Evolutionary conservation across 1,284 basidiomycete species (phyloP).

Genomic region (Papiliotrema laurentii): DNA sequence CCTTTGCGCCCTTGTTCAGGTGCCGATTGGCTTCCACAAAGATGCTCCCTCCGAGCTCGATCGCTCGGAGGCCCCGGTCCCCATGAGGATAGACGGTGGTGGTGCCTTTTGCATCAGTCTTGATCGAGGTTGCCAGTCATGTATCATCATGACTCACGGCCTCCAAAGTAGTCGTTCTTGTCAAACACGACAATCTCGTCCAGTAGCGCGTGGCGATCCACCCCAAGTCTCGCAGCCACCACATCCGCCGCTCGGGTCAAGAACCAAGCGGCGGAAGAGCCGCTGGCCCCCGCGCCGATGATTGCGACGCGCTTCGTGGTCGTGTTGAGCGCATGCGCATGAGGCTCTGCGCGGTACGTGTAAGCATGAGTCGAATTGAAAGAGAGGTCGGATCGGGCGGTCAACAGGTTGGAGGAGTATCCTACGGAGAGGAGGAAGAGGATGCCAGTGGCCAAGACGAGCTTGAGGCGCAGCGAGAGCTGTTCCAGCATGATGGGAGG

Average conservation of each 20-base stretch:
- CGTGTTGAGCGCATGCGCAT: conserved; percentile 7
- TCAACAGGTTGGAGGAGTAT: too few relatives aligned
- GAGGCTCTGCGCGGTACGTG: neutral
- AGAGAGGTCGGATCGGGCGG: too few relatives aligned
- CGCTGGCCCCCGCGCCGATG: conserved; percentile 82
- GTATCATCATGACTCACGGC: conserved; percentile 57
- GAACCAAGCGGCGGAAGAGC: conserved; percentile 82
- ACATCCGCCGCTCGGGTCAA: conserved; percentile 56
- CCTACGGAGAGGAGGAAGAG: too few relatives aligned
- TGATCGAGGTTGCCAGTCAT: neutral
- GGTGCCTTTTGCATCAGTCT: conserved; percentile 52
- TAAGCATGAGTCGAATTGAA: too few relatives aligned
- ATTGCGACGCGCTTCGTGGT: conserved; percentile 58
- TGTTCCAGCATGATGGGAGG: too few relatives aligned
- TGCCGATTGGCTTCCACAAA: conserved; percentile 81
- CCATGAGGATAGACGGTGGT: conserved; percentile 72
- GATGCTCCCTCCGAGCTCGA: conserved; percentile 83
- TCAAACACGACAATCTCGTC: conserved; percentile 77
- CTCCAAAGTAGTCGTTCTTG: conserved; percentile 67
- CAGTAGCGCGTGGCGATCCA: conserved; percentile 52
- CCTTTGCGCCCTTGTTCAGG: conserved; percentile 70
- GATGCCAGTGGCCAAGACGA: too few relatives aligned
- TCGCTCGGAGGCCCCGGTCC: conserved; percentile 57
- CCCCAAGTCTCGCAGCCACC: conserved; percentile 61
- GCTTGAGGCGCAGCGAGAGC: too few relatives aligned